Base-by-base conservation (phyloP, 495 filamentous ascomycete species). In the Baudoinia panamericana region DNA sequence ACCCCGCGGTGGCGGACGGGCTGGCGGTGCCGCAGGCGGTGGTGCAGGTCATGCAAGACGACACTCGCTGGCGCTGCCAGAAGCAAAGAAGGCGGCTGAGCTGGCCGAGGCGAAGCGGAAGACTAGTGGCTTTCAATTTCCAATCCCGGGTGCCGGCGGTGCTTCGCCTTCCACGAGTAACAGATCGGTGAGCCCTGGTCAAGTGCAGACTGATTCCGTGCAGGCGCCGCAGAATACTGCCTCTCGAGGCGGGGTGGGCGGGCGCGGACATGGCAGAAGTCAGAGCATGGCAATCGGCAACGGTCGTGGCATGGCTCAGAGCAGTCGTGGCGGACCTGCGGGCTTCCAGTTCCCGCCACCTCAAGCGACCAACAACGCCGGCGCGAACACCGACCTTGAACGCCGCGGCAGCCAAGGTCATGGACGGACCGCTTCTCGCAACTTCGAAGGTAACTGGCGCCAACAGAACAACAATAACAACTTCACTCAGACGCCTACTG, bases 361-460 rank as follows among this genome's bases (percentile, higher is more conserved):
- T 22, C 63, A 65, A 50, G 56, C 67, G 12, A 73, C 68, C 43
- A 60, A 50, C 41, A 63, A 74, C 33, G 71, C 75, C 29, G 65
- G 69, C 27, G 41, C 43, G 22, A 65, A 63, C 15, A 68, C 68
- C 10, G 84, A 93, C 45, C 79, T 82, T 53, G 65, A 70, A 44
- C 78, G 84, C 41, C 79, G 84, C 41, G 72, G 73, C 40, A 78
- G 79, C 46, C 70, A 74, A 44, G 72, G 76, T 40, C 90, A 97
- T 58, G 77, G 72, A 51, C 73, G 92, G 36, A 79, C 76, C 7
- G 70, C 67, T 5, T 97, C 90, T 12, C 71, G 90, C 22, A 97
- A 96, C 56, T 97, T 96, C 60, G 92, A 97, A 46, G 75, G 85
- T 47, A 96, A 97, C 61, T 97, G 90, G 90, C 78, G 90, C 51